Conservation (phyloP, 2,329 filamentous ascomycete genomes). For the Ascochyta rabiei region DNA sequence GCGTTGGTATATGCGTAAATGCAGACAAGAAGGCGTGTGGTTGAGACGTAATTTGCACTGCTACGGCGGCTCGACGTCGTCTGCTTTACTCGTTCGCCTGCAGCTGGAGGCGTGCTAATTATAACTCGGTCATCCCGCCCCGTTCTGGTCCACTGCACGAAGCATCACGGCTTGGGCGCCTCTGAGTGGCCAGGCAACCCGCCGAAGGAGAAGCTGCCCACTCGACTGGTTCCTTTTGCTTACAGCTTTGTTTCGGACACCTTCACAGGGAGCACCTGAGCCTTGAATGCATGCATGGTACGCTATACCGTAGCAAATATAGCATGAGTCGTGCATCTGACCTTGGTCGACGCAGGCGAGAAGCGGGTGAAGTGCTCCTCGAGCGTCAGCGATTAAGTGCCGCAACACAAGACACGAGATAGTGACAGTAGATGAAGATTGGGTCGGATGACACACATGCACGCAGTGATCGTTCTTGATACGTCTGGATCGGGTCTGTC, state of each 20-base stretch:
- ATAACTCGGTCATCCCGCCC: conserved; percentile 13
- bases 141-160: conserved; percentile 8
- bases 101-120: conserved; percentile 18
- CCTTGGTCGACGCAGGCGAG: too few species aligned
- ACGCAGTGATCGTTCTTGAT: too few species aligned
- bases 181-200: conserved; percentile 8
- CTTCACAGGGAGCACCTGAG: background rate
- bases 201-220: conserved; percentile 1
- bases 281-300: background rate
- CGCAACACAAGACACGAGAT: too few species aligned
- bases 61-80: conserved; percentile 13
- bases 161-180: background rate
- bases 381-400: too few species aligned
- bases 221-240: background rate
- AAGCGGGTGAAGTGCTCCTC: too few species aligned
- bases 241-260: background rate
- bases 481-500: too few species aligned
- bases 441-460: too few species aligned
- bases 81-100: conserved; percentile 15
- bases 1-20: background rate
- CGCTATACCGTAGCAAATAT: background rate
- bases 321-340: background rate
- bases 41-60: conserved; percentile 11
- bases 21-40: conserved; percentile 1
- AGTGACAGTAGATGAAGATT: too few species aligned